Conservation (phyloP, 306 rosid genomes). For the Canavalia ensiformis region DNA sequence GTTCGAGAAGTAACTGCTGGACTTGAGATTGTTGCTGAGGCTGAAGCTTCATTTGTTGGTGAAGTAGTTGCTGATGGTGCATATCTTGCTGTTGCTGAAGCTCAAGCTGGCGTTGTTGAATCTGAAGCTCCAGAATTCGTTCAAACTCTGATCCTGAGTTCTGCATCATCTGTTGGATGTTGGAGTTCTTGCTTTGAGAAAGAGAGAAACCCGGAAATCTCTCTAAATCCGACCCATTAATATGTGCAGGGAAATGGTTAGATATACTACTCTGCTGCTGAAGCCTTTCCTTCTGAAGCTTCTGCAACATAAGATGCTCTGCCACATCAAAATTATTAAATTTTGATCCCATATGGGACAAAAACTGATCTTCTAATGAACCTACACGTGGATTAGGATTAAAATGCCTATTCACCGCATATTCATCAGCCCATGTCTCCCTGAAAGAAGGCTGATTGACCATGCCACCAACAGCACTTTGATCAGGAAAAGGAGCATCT, state of each 20-base stretch:
- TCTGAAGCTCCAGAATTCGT: constrained; percentile 56
- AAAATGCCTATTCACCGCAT: constrained; percentile 50
- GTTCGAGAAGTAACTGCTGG: constrained; percentile 66
- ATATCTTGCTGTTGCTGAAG: constrained; percentile 66
- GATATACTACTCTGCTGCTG: constrained; percentile 58
- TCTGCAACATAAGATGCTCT: constrained; percentile 60
- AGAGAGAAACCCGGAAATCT: constrained; percentile 56
- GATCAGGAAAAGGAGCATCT: constrained; percentile 54
- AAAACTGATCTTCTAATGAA: constrained; percentile 57
- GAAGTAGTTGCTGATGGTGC: constrained; percentile 67
- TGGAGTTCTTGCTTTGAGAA: constrained; percentile 56
- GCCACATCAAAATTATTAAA: constrained; percentile 54
- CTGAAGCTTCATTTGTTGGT: constrained; percentile 67
- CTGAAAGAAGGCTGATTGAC: constrained; percentile 55
- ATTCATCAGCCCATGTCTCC: constrained; percentile 61
- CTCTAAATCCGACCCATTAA: constrained; percentile 58
- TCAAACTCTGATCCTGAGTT: constrained; percentile 65
- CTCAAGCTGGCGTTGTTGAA: constrained; percentile 66
- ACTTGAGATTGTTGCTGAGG: constrained; percentile 72
- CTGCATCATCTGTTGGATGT: constrained; percentile 59
- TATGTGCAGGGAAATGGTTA: constrained; percentile 54
- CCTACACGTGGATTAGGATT: constrained; percentile 55
- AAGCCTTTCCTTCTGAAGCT: constrained; percentile 60
- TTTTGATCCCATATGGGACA: constrained; percentile 55
- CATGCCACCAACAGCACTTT: constrained; percentile 54